Conservation (phyloP, 768 basidiomycete species). For the Lactarius tabidus region DNA sequence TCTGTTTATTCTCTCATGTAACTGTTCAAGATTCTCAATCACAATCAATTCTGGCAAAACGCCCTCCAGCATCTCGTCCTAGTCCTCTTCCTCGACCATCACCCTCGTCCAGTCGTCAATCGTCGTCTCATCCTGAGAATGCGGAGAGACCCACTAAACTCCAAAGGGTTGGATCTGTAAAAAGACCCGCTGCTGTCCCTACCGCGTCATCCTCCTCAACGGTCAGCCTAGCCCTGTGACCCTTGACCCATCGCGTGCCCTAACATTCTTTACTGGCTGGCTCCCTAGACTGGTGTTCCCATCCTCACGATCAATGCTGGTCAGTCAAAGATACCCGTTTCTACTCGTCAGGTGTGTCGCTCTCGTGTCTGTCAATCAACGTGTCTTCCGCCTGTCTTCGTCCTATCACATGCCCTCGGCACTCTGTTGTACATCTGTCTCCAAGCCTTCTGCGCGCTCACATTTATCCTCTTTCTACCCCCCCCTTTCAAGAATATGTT, state of each 20-base stretch:
- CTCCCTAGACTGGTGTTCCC: slow-evolving; percentile 53
- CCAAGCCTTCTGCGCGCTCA: slow-evolving; percentile 6
- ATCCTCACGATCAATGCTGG: slow-evolving; percentile 62
- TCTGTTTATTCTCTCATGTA: slow-evolving; percentile 66
- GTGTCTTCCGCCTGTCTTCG: slow-evolving; percentile 9
- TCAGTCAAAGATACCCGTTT: slow-evolving; percentile 65
- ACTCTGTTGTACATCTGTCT: background rate
- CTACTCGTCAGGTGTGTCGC: slow-evolving; percentile 62
- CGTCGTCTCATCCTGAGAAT: slow-evolving; percentile 34
- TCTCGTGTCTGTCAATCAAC: slow-evolving; percentile 19
- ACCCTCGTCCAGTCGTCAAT: slow-evolving; percentile 6
- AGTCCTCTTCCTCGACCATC: background rate
- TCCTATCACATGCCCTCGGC: background rate
- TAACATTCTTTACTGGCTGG: background rate
- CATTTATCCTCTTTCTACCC: background rate
- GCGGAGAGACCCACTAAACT: slow-evolving; percentile 51
- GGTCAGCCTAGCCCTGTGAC: slow-evolving; percentile 26
- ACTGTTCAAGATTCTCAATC: slow-evolving; percentile 17
- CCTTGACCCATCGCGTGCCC: background rate
- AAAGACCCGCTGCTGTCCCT: slow-evolving; percentile 43
- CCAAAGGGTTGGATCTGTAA: slow-evolving; percentile 46
- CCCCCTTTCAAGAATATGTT: slow-evolving; percentile 55
- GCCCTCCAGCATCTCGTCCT: slow-evolving; percentile 33
- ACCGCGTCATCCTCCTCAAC: slow-evolving; percentile 36
- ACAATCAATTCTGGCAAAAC: slow-evolving; percentile 49